A percentile compares a stretch with the other conserved stretches of the same genome.
These are phyloP conservation scores for Penicillium canariense DNA, from an alignment of 495 filamentous ascomycete species.

Conservation along the genomic window DNA sequence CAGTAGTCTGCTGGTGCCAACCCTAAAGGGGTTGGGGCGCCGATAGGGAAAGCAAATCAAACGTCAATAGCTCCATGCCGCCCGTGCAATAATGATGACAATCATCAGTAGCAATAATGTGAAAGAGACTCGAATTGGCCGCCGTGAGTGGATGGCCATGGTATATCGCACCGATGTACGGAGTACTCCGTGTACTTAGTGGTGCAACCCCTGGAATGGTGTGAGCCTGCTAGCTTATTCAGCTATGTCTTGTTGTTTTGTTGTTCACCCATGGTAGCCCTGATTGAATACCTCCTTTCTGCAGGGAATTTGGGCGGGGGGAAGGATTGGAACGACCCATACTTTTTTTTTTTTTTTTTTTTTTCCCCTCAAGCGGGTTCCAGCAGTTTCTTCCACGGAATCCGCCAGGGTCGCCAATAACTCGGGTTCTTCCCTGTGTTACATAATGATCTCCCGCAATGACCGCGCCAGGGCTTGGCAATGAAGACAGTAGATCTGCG, in stretches of 20 bases:
- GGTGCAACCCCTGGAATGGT: background rate
- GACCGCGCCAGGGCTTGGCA: conserved; percentile 12
- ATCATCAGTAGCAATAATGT: background rate
- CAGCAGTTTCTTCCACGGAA: conserved; percentile 22
- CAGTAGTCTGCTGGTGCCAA: background rate
- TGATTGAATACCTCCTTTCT: background rate
- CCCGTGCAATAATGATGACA: background rate
- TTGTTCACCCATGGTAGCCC: background rate
- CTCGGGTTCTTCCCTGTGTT: conserved; percentile 15
- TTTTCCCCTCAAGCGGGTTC: conserved; percentile 15
- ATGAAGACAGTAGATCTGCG: conserved; percentile 20
- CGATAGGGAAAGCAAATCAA: background rate
- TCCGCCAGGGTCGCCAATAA: conserved; percentile 2
- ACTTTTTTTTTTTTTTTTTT: conserved; percentile 1
- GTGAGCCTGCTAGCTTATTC: background rate
- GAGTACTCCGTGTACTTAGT: conserved; percentile 10
- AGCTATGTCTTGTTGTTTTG: background rate
- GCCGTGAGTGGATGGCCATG: background rate
- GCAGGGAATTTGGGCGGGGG: background rate
- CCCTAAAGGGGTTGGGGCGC: background rate
- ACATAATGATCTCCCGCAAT: conserved; percentile 25
- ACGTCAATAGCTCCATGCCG: conserved; percentile 1
- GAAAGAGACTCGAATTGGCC: background rate
- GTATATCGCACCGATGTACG: background rate
- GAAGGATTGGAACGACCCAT: background rate